Conservation (phyloP, 164 flowering plant genomes). For the Sedum album region DNA sequence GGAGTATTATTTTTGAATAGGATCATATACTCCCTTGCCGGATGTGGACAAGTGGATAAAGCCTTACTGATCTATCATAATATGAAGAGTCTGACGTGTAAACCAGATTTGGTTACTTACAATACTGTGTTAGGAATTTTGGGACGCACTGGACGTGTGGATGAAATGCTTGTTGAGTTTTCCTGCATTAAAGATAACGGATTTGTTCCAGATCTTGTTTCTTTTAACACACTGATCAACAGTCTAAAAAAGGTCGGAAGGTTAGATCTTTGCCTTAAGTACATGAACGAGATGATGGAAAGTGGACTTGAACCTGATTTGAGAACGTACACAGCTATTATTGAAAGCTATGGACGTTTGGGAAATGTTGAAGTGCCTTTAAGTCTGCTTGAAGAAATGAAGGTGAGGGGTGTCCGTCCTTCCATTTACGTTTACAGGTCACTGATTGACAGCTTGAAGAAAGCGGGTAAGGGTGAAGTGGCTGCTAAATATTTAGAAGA, state of each 20-base stretch:
- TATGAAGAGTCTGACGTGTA: constrained; percentile 44
- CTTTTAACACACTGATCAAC: constrained; percentile 73
- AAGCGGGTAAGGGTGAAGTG: constrained; percentile 49
- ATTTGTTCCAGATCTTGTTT: constrained; percentile 49
- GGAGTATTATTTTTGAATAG: constrained; percentile 41
- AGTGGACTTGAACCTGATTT: constrained; percentile 69
- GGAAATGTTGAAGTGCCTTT: constrained; percentile 60
- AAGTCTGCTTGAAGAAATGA: constrained; percentile 64
- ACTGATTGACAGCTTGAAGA: constrained; percentile 45
- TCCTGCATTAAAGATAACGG: constrained; percentile 47
- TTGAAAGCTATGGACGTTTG: constrained; percentile 65
- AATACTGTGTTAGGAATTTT: constrained; percentile 56
- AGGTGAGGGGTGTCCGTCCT: constrained; percentile 39
- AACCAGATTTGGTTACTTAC: constrained; percentile 63
- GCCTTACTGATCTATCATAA: constrained; percentile 60
- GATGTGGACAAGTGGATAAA: constrained; percentile 50
- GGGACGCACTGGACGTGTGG: constrained; percentile 49
- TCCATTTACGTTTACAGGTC: constrained; percentile 60
- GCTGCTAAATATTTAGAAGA: constrained; percentile 43
- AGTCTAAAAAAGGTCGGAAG: constrained; percentile 58
- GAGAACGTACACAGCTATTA: constrained; percentile 68
- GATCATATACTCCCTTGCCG: constrained; percentile 55
- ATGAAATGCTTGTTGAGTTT: constrained; percentile 64
- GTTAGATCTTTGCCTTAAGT: constrained; percentile 40
- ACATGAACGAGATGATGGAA: constrained; percentile 47